Evolutionary conservation across 768 basidiomycete species (phyloP), one percentile per base, ranked within the genome.

Genomic region (Tricholoma sp.): DNA sequence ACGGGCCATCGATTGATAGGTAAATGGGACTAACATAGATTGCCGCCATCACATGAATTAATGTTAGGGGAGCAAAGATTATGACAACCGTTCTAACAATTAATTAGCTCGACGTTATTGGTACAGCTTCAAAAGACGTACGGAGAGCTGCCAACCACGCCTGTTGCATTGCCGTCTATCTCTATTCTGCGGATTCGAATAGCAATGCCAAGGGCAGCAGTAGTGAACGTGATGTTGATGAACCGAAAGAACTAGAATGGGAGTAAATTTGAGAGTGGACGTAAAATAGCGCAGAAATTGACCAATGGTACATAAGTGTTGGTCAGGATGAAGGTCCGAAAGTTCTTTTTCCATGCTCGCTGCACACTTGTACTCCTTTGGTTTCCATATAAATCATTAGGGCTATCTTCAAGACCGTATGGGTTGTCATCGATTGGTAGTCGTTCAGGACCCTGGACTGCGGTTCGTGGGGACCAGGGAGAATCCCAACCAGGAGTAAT

Each of bases 281-380:
- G 52, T 21, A 21, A 19, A 24, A 29, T 39, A 45, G 45, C 12
- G 21, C 27, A 45, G 14, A 16, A 43, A 71, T 82, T 54, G 62
- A 91, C 91, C 74, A 94, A 66, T 51, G 91, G 91, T 52, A 91
- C 87, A 68, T 91, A 91, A 54, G 80, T 71, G 61, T 93, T 90
- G 50, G 79, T 81, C 43, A 94, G 72, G 58, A 91, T 81, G 64
- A 90, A 94, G 8, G 74, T 68, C 50, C 88, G 80, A 50, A 88
- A 63, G 43, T 77, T 74, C 63, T 83, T 85, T 66, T 67, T 70
- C 35, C 74, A 66, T 53, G 63, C 64, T 19, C 63, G 59, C 72
- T 75, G 76, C n/a, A 57, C 61, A 3, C 64, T 69, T 16, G 61
- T 54, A 41, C 66, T 53, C 58, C 71, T 64, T 6, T 61, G 60